Evolutionary conservation across 768 basidiomycete species (phyloP).

Genomic region (Wakefieldia striispora): DNA sequence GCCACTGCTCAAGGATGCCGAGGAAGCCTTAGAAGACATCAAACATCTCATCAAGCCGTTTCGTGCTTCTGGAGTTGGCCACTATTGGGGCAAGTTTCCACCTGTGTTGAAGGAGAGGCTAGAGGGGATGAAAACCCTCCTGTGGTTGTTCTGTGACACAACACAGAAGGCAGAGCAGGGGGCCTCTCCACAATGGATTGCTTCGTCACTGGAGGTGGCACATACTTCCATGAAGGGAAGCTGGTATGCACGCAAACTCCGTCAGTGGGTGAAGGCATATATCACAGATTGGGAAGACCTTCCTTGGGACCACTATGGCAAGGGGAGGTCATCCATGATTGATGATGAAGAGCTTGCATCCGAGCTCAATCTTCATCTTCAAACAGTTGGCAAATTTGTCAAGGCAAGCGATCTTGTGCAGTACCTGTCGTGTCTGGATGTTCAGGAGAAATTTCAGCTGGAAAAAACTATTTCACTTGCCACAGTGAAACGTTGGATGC

Average conservation of each 20-base stretch:
- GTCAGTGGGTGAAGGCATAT: conserved; percentile 33
- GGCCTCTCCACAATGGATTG: no score
- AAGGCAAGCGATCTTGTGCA: conserved; percentile 22
- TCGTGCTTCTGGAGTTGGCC: no score
- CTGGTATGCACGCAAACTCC: conserved; percentile 19
- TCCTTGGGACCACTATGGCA: conserved; percentile 13
- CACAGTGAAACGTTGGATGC: conserved; percentile 23
- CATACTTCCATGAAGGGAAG: not conserved
- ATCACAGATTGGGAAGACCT: conserved; percentile 5
- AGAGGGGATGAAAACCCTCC: no score
- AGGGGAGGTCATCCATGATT: conserved; percentile 16
- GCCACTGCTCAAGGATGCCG: no score
- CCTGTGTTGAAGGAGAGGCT: no score
- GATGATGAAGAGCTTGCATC: conserved; percentile 32
- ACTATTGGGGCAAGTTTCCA: no score
- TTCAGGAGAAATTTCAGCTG: not conserved
- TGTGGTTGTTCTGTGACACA: no score
- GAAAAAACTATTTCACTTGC: not conserved
- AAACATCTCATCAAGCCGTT: no score
- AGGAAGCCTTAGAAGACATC: no score
- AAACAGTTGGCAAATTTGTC: conserved; percentile 21
- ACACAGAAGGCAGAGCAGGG: no score
- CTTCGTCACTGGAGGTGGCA: no score
- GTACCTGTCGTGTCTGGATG: conserved; percentile 6
- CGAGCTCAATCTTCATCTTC: conserved; percentile 20